Conservation (phyloP, 257 asterid genomes). For the Nicotiana tomentosiformis region DNA sequence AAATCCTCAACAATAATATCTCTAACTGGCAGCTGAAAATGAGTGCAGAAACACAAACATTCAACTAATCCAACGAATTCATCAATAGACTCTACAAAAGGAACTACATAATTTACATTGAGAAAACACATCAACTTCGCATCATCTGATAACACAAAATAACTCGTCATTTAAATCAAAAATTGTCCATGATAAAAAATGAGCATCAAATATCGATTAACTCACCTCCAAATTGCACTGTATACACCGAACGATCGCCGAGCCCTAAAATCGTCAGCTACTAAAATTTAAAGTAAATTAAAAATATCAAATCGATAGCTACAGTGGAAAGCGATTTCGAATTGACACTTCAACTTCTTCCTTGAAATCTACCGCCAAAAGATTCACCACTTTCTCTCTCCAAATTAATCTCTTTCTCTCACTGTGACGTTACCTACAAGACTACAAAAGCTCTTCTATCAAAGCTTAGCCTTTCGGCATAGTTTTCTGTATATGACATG, state of each 20-base stretch:
- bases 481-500: not conserved
- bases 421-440: not conserved
- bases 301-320: not conserved
- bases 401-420: no score
- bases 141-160: not conserved
- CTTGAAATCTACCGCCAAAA: not conserved
- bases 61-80: not conserved
- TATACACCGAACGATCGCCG: not conserved
- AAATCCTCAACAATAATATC: not conserved
- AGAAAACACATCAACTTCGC: not conserved
- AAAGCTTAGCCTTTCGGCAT: not conserved
- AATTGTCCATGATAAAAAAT: not conserved
- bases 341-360: constrained; percentile 1
- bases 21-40: not conserved
- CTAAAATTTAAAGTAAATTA: not conserved
- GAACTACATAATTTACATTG: not conserved
- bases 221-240: not conserved
- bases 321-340: not conserved
- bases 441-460: not conserved
- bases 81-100: not conserved
- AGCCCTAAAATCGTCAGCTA: not conserved
- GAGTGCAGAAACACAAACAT: not conserved
- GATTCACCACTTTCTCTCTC: not conserved
- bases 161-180: not conserved
- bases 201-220: not conserved